Percentiles rank a stretch among this genome's conserved stretches.
Evolutionary conservation across 768 basidiomycete genomes (phyloP).

Genomic region (Lanmaoa rubissima): DNA sequence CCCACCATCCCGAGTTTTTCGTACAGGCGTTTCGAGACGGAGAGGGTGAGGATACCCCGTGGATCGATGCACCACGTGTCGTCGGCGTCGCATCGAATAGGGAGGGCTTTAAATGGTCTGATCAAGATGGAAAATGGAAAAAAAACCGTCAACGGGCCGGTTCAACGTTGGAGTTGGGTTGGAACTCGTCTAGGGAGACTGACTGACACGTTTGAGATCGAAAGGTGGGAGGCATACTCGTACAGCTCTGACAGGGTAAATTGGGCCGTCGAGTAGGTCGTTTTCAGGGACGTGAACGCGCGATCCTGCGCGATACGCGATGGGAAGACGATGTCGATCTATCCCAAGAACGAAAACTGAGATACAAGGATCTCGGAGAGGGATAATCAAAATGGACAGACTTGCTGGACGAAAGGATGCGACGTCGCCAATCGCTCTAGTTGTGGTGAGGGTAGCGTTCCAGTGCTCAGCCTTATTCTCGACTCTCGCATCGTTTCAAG

Average conservation of each 20-base stretch:
- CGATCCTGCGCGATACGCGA: conserved; percentile 39
- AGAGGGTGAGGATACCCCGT: conserved; percentile 57
- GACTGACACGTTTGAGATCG: conserved; percentile 14
- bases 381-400: conserved; percentile 21
- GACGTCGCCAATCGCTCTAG: conserved; percentile 36
- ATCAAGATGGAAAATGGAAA: neutral
- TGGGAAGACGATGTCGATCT: conserved; percentile 67
- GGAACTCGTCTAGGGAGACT: neutral
- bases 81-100: conserved; percentile 33
- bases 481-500: conserved; percentile 15
- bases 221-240: conserved; percentile 33
- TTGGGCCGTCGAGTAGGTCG: conserved; percentile 44
- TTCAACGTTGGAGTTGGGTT: neutral
- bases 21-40: conserved; percentile 55
- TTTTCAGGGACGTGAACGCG: conserved; percentile 40
- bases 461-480: conserved; percentile 18
- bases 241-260: conserved; percentile 45
- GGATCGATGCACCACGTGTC: conserved; percentile 73
- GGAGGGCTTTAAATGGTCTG: conserved; percentile 41
- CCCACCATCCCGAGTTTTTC: conserved; percentile 62
- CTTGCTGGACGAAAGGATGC: conserved; percentile 58
- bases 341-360: conserved; percentile 11
- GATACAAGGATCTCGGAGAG: neutral
- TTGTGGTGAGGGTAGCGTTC: conserved; percentile 26
- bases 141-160: neutral